Conservation (phyloP, 2,329 filamentous ascomycete species). For the Sporothrix variecibatus region DNA sequence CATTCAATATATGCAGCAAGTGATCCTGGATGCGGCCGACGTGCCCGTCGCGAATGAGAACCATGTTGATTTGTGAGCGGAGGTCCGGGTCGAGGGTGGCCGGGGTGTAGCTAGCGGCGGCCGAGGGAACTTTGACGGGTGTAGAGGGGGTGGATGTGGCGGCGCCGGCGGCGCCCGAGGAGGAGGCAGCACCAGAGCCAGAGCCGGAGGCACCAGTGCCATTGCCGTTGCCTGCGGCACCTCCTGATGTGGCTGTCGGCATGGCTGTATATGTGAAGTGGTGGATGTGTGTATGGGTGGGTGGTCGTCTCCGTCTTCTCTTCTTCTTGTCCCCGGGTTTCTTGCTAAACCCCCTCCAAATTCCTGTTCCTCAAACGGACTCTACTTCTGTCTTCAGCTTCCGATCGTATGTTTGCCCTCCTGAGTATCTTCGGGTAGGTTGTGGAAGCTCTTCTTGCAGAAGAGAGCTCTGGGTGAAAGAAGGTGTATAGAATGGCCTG, state of each 20-base stretch:
- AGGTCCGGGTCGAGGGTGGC: conserved; percentile 64
- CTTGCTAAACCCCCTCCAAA: background rate
- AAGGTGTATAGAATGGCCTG: background rate
- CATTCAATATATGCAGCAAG: conserved; percentile 63
- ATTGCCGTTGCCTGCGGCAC: conserved; percentile 11
- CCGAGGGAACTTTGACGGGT: conserved; percentile 62
- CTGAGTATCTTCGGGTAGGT: background rate
- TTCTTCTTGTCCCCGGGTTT: background rate
- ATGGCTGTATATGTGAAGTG: conserved; percentile 2
- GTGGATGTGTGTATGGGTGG: background rate
- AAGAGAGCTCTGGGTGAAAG: background rate
- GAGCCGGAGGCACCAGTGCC: background rate
- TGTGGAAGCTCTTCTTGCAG: background rate
- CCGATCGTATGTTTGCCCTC: background rate
- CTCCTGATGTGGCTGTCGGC: conserved; percentile 21
- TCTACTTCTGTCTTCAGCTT: background rate
- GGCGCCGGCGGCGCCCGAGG: background rate
- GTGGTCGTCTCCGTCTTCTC: background rate
- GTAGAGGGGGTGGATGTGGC: conserved; percentile 45
- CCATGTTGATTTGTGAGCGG: conserved; percentile 62
- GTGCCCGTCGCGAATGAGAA: conserved; percentile 60
- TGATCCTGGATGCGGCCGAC: conserved; percentile 65
- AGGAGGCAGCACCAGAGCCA: background rate
- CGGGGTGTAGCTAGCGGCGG: conserved; percentile 60
- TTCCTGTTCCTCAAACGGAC: background rate